These are phyloP conservation scores for Didymosphaeria variabile DNA, from an alignment of 2,329 filamentous ascomycete genomes.

Conservation along the genomic window DNA sequence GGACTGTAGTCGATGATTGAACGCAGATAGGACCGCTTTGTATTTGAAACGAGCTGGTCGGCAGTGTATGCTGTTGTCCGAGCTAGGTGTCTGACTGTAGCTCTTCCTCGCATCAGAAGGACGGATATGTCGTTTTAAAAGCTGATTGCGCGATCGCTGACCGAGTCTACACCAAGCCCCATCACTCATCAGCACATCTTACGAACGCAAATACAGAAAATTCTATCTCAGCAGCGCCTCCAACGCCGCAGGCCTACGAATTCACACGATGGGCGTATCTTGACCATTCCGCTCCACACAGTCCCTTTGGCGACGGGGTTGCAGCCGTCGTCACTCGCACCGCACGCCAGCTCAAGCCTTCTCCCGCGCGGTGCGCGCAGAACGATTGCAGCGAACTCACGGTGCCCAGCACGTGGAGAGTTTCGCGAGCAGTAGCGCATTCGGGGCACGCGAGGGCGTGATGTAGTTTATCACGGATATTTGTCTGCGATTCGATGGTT, in stretches of 20 bases:
- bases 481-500: neutral
- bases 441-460: constrained; percentile 1
- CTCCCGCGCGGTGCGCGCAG: neutral
- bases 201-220: neutral
- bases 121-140: neutral
- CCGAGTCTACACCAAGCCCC: neutral
- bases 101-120: too few relatives aligned
- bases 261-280: neutral
- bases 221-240: constrained; percentile 4
- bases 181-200: neutral
- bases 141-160: neutral
- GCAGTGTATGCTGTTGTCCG: neutral
- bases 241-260: neutral
- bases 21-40: neutral
- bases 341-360: neutral
- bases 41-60: neutral
- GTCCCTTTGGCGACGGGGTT: neutral
- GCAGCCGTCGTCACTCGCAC: neutral
- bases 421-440: neutral
- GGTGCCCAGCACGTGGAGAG: neutral
- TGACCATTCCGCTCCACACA: neutral
- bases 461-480: neutral
- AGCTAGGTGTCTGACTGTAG: neutral
- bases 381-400: neutral
- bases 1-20: neutral